Evolutionary conservation across 169 alveolate species (phyloP).

Genomic region (Plasmodium fragile): DNA sequence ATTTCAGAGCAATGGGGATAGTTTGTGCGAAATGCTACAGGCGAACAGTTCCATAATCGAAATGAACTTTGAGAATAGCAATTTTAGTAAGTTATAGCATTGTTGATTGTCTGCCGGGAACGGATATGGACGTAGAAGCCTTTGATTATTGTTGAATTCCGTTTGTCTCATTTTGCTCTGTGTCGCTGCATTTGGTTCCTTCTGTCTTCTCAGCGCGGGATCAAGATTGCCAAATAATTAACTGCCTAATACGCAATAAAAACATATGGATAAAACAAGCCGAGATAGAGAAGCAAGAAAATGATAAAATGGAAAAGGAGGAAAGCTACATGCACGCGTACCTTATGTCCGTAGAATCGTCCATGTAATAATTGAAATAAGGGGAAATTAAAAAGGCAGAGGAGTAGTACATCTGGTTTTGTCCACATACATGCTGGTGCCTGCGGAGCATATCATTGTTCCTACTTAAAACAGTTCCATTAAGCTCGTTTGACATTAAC

Average conservation of each 20-base stretch:
- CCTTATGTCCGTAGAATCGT: constrained; percentile 64
- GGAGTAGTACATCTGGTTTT: not conserved
- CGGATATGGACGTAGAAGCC: not conserved
- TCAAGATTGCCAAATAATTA: constrained; percentile 57
- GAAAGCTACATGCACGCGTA: constrained; percentile 73
- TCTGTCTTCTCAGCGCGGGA: constrained; percentile 19
- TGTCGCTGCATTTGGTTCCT: not conserved
- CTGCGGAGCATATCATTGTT: not conserved
- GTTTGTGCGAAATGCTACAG: constrained; percentile 26
- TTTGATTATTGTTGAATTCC: not conserved
- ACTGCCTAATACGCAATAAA: constrained; percentile 40
- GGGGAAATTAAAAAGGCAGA: not conserved
- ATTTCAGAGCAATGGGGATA: constrained; percentile 49
- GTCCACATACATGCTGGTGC: not conserved
- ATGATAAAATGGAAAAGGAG: constrained; percentile 66
- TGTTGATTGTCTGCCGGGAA: not conserved
- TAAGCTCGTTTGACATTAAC: not conserved
- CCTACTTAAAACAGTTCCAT: not conserved
- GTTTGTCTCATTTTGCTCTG: not conserved
- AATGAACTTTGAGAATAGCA: constrained; percentile 60
- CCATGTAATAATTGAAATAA: constrained; percentile 52
- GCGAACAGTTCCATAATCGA: constrained; percentile 41
- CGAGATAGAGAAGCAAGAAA: constrained; percentile 56
- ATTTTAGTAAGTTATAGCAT: constrained; percentile 49
- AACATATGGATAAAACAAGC: constrained; percentile 35